Conservation (phyloP, 768 basidiomycete species). For the Serendipita indica region DNA sequence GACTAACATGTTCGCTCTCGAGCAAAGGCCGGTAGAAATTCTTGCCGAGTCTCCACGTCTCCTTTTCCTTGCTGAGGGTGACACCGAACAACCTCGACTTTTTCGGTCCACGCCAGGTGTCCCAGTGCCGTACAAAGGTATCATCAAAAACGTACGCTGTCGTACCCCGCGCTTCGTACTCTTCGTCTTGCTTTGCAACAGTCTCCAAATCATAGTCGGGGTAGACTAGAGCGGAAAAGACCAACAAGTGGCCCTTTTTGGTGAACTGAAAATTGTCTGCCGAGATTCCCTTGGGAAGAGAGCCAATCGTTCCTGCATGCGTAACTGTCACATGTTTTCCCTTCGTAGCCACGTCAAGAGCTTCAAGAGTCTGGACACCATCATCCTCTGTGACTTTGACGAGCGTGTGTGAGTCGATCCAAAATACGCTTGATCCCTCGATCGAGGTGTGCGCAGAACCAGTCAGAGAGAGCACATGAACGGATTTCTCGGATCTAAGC, state of each 20-base stretch:
- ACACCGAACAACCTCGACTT: constrained; percentile 58
- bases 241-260: constrained; percentile 39
- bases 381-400: constrained; percentile 46
- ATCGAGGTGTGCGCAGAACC: background rate
- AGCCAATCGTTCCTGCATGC: constrained; percentile 35
- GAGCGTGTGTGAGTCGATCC: constrained; percentile 58
- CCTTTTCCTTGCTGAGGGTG: constrained; percentile 32
- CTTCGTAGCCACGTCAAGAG: constrained; percentile 32
- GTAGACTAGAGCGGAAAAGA: constrained; percentile 78
- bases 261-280: constrained; percentile 54
- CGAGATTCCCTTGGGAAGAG: constrained; percentile 50
- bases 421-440: constrained; percentile 40
- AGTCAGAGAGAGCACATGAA: background rate
- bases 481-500: constrained; percentile 44
- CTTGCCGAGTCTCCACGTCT: constrained; percentile 38
- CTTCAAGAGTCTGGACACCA: constrained; percentile 42
- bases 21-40: constrained; percentile 45
- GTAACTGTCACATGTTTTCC: constrained; percentile 19
- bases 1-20: constrained; percentile 54
- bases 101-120: constrained; percentile 60
- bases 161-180: constrained; percentile 57
- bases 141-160: constrained; percentile 56
- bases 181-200: constrained; percentile 53
- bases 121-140: constrained; percentile 65
- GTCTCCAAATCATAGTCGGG: constrained; percentile 56